These are phyloP conservation scores for Corylus avellana DNA, from an alignment of 306 rosid species.

Conservation along the genomic window DNA sequence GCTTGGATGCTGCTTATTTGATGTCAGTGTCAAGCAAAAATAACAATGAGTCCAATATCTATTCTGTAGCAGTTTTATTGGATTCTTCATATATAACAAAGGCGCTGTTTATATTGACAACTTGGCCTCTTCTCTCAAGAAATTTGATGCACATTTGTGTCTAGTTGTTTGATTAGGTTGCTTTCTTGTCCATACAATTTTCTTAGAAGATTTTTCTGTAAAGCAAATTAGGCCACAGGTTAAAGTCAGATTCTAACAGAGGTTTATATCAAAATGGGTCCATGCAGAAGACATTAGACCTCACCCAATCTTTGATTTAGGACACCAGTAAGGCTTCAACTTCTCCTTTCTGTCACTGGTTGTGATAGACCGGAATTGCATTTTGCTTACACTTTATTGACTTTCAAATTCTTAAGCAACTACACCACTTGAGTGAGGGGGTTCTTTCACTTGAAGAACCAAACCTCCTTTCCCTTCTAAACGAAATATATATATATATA, in stretches of 20 bases:
- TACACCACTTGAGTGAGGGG: constrained; percentile 3
- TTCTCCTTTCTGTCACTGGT: constrained; percentile 15
- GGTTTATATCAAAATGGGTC: constrained; percentile 24
- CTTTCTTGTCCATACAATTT: constrained; percentile 7
- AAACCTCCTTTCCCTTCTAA: not conserved
- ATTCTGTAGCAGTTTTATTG: not conserved
- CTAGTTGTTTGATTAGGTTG: not conserved
- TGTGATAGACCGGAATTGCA: constrained; percentile 15
- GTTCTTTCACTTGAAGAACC: constrained; percentile 8
- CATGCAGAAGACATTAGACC: not conserved
- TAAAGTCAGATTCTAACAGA: not conserved
- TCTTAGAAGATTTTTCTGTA: constrained; percentile 4
- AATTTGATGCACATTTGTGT: not conserved
- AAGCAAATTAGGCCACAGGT: not conserved
- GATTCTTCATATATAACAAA: not conserved
- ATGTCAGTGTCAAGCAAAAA: not conserved
- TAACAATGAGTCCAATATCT: not conserved
- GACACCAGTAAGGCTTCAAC: not conserved
- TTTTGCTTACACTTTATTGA: constrained; percentile 24
- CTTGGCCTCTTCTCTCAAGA: not conserved
- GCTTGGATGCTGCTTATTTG: not conserved
- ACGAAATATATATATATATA: not conserved
- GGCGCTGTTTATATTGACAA: constrained; percentile 2
- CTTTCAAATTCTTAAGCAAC: constrained; percentile 14
- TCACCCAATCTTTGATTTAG: not conserved